A percentile compares a stretch with the other conserved stretches of the same genome.
These are phyloP conservation scores for Claviceps sp. DNA, from an alignment of 2,329 filamentous ascomycete genomes.

Conservation along the genomic window DNA sequence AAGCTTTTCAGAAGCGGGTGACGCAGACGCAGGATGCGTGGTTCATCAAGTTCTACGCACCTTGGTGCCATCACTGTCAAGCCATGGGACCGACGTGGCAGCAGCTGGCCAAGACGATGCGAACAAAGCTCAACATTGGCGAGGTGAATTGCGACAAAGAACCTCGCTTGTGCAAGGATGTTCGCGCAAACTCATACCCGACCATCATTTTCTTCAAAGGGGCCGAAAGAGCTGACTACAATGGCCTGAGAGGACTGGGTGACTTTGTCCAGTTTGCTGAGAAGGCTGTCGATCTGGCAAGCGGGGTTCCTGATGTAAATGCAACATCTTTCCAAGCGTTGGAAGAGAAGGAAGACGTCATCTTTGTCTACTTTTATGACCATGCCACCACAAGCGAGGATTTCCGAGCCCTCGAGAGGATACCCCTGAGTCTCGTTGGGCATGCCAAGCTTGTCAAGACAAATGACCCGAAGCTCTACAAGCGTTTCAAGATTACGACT, in stretches of 20 bases:
- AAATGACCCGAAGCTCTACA: constrained; percentile 57
- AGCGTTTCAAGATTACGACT: constrained; percentile 88
- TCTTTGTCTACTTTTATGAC: constrained; percentile 97
- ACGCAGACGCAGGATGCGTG: constrained; percentile 82
- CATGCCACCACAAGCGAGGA: constrained; percentile 88
- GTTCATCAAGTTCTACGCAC: constrained; percentile 98
- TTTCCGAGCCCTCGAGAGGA: constrained; percentile 72
- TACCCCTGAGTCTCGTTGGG: constrained; percentile 79
- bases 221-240: constrained; percentile 83
- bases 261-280: constrained; percentile 81
- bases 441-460: constrained; percentile 91
- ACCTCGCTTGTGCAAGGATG: constrained; percentile 82
- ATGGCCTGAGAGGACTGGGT: constrained; percentile 79
- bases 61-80: constrained; percentile 94
- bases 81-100: constrained; percentile 83
- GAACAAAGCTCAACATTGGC: constrained; percentile 77
- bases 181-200: constrained; percentile 65
- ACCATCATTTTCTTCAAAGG: constrained; percentile 89
- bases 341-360: constrained; percentile 86
- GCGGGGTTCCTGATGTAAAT: constrained; percentile 70
- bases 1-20: constrained; percentile 75
- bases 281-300: constrained; percentile 66
- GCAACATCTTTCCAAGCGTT: constrained; percentile 63
- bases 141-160: constrained; percentile 93
- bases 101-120: constrained; percentile 82